phyloP scores from a whole-genome alignment of 2,329 filamentous ascomycete genomes.

The Colletotrichum simmondsii region DNA sequence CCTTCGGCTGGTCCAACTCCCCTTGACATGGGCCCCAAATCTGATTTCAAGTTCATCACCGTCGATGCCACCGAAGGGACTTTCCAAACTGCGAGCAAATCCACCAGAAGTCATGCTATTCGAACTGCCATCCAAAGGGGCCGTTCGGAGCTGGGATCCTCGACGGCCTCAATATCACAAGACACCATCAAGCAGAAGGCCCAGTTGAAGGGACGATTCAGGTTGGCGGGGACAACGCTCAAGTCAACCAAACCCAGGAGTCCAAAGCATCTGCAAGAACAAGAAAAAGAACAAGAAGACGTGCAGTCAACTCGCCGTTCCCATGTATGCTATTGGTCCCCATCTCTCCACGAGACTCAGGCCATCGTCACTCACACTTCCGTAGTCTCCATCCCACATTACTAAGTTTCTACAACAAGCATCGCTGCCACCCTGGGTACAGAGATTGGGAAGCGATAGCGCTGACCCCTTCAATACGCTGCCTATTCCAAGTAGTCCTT shows the following conservation, averaged over 20 bases:
- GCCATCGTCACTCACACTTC: not conserved
- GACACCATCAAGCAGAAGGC: constrained; percentile 15
- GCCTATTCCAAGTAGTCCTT: constrained; percentile 27
- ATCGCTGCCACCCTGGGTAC: constrained; percentile 17
- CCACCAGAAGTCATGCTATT: constrained; percentile 34
- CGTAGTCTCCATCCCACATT: not conserved
- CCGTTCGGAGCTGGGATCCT: constrained; percentile 1
- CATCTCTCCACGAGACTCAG: not conserved
- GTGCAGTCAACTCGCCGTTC: not conserved
- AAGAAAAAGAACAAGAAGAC: no score
- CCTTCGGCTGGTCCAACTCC: not conserved
- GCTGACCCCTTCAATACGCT: constrained; percentile 35
- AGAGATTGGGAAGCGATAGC: constrained; percentile 15
- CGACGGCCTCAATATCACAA: constrained; percentile 13
- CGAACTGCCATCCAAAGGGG: constrained; percentile 29
- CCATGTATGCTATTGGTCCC: no score
- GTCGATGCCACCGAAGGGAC: constrained; percentile 3
- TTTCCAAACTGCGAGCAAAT: constrained; percentile 25
- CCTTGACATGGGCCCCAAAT: constrained; percentile 6
- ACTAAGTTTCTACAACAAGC: not conserved
- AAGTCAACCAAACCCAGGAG: not conserved
- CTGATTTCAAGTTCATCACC: constrained; percentile 34
- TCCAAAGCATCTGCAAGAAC: not conserved
- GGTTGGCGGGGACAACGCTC: not conserved
- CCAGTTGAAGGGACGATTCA: constrained; percentile 32